These are phyloP conservation scores for Russula vinacea DNA, from an alignment of 768 basidiomycete species.

Conservation along the genomic window DNA sequence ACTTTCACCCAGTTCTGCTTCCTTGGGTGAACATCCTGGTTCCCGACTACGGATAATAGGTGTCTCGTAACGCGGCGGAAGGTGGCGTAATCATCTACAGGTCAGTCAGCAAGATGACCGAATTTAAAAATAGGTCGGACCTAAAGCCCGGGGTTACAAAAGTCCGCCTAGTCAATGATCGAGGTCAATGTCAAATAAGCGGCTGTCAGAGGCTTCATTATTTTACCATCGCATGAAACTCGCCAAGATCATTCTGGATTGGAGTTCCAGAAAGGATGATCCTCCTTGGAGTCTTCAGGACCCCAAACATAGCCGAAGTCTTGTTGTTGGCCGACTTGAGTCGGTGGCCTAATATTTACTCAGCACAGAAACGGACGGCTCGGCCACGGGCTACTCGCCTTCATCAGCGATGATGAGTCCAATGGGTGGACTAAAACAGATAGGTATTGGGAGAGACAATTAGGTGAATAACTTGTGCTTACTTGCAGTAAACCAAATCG, in stretches of 20 bases:
- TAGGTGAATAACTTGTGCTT: slow-evolving; percentile 31
- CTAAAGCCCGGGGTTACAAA: slow-evolving; percentile 92
- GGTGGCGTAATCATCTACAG: slow-evolving; percentile 65
- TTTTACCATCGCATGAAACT: slow-evolving; percentile 93
- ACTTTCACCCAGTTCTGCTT: slow-evolving; percentile 73
- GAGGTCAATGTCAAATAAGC: background rate
- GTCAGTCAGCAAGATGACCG: slow-evolving; percentile 10
- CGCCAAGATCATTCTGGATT: slow-evolving; percentile 92
- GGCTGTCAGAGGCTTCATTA: background rate
- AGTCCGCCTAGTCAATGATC: slow-evolving; percentile 62
- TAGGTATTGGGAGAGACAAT: background rate
- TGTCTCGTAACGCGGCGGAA: slow-evolving; percentile 82
- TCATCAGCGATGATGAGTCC: slow-evolving; percentile 95
- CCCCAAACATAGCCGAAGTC: slow-evolving; percentile 82
- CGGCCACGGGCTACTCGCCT: slow-evolving; percentile 44
- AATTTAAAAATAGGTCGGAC: slow-evolving; percentile 39
- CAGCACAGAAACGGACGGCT: background rate
- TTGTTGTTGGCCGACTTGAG: slow-evolving; percentile 91
- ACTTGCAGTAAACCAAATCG: slow-evolving; percentile 65
- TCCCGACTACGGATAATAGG: slow-evolving; percentile 86
- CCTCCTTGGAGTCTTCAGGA: slow-evolving; percentile 67
- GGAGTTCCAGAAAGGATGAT: slow-evolving; percentile 95
- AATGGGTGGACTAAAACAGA: slow-evolving; percentile 68
- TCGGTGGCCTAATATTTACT: slow-evolving; percentile 62
- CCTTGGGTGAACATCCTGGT: slow-evolving; percentile 67